A percentile compares a stretch with the other conserved stretches of the same genome.
Evolutionary conservation across 2,329 filamentous ascomycete genomes (phyloP).

Genomic region (Pestalotiopsis sp.): DNA sequence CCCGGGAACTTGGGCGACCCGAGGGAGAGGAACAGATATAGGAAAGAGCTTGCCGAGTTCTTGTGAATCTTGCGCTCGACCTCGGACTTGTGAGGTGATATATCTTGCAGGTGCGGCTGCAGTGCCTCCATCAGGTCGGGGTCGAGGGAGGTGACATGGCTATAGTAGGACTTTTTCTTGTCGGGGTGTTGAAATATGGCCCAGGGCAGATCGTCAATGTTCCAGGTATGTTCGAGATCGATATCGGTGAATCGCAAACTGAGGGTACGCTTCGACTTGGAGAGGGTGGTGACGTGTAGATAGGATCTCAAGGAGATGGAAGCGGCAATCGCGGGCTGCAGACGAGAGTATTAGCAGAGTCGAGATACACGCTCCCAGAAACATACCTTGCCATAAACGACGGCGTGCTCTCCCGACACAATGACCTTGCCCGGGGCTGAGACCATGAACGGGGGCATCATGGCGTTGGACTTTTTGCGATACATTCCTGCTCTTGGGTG

Average conservation of each 20-base stretch:
- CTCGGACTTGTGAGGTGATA: constrained; percentile 69
- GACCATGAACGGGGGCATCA: constrained; percentile 94
- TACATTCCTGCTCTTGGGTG: constrained; percentile 41
- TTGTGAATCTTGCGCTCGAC: constrained; percentile 83
- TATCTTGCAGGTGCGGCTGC: constrained; percentile 73
- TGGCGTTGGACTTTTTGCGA: constrained; percentile 64
- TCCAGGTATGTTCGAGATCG: constrained; percentile 86
- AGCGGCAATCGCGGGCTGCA: constrained; percentile 85
- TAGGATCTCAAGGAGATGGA: constrained; percentile 95
- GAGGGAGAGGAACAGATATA: constrained; percentile 91
- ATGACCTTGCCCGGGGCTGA: constrained; percentile 98
- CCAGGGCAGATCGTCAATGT: constrained; percentile 93
- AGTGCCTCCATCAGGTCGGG: constrained; percentile 79
- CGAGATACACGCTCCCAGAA: background rate
- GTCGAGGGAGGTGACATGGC: constrained; percentile 82
- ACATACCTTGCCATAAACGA: constrained; percentile 90
- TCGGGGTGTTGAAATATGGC: constrained; percentile 73
- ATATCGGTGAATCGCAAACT: constrained; percentile 91
- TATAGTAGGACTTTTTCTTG: constrained; percentile 96
- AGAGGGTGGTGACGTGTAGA: constrained; percentile 90
- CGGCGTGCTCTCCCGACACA: constrained; percentile 95
- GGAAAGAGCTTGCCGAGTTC: constrained; percentile 79
- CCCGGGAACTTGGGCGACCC: constrained; percentile 78
- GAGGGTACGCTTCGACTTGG: constrained; percentile 87
- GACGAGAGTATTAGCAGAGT: background rate